Conservation (phyloP, 202 grass and related monocot genomes). For the Hordeum pubiflorum region DNA sequence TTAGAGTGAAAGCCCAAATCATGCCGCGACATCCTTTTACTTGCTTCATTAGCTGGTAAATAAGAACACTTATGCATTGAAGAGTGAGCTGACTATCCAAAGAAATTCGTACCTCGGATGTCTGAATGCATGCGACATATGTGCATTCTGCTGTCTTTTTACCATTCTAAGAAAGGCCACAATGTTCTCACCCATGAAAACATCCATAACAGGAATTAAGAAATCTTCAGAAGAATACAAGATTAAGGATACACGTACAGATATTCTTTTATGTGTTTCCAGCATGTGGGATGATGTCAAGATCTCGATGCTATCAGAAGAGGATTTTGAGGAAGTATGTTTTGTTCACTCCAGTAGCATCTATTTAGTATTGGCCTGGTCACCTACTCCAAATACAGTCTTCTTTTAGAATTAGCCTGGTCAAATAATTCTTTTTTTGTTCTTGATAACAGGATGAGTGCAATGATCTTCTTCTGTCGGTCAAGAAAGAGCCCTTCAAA, state of each 20-base stretch:
- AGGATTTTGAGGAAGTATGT: constrained; percentile 67
- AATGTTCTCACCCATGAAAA: constrained; percentile 15
- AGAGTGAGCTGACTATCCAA: neutral
- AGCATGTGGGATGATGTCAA: constrained; percentile 45
- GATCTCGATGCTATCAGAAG: constrained; percentile 49
- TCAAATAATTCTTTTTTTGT: neutral
- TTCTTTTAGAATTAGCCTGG: neutral
- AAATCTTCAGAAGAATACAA: constrained; percentile 52
- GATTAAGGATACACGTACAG: constrained; percentile 43
- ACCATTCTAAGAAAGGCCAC: neutral
- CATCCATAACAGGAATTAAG: constrained; percentile 45
- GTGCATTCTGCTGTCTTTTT: neutral
- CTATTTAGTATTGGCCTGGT: neutral
- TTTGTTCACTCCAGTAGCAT: constrained; percentile 8
- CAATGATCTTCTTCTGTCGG: constrained; percentile 48
- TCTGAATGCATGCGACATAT: neutral
- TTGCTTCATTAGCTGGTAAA: neutral
- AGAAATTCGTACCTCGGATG: neutral
- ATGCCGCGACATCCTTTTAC: neutral
- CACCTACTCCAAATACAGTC: neutral
- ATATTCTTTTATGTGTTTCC: constrained; percentile 60
- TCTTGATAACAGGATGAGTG: constrained; percentile 66
- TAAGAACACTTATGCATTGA: neutral
- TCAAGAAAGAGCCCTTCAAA: constrained; percentile 44
- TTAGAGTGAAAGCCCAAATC: neutral